Base-by-base conservation (phyloP, 2,329 filamentous ascomycete genomes). In the Pleomassaria siparia region DNA sequence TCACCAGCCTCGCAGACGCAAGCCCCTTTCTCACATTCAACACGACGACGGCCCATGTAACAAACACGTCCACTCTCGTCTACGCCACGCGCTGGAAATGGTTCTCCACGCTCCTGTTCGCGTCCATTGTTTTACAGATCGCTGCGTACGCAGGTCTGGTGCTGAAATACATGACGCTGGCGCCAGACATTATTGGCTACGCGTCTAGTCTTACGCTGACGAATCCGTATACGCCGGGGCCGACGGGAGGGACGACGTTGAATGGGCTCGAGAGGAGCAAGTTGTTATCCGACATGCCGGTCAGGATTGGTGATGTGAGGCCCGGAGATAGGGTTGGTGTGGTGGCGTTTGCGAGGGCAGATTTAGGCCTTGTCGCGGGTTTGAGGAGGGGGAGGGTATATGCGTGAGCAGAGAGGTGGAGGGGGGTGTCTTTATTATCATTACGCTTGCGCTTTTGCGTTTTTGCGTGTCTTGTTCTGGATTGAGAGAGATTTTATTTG, bases 291-390 rank as follows among this genome's bases (percentile, higher is more conserved):
- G 50, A 66, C 33, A 28, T 64, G 30, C 58, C 49, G 1, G 47
- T 67, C 1, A 52, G 55, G 21, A 62, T 68, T 41, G 62, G 60
- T 11, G 63, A 68, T 44, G 63, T 68, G 0, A 64, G 63, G 42
- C 36, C 52, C 6, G 53, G 54, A 33, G 60, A 65, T 26, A 52
- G 60, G 1, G 57, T 65, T 2, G 63, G 63, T 10, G 55, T 59
- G 16, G 60, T 67, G 42, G 59, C 60, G 2, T 56, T 65, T 45
- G 62, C 57, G 2, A 61, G 50, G 6, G 51, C 54, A 3, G 59
- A 62, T 39, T 49, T 51, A 1, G 54, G 56, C 8, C 50, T 44
- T 8, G 55, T 59, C 2, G 54, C 43, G 22, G 52, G 41, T 13
- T 36, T 67, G 18, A 49, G 55, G 40, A 43, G 60, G 41, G 49